Base-by-base conservation (phyloP, 164 flowering plant species). In the Houttuynia cordata region DNA sequence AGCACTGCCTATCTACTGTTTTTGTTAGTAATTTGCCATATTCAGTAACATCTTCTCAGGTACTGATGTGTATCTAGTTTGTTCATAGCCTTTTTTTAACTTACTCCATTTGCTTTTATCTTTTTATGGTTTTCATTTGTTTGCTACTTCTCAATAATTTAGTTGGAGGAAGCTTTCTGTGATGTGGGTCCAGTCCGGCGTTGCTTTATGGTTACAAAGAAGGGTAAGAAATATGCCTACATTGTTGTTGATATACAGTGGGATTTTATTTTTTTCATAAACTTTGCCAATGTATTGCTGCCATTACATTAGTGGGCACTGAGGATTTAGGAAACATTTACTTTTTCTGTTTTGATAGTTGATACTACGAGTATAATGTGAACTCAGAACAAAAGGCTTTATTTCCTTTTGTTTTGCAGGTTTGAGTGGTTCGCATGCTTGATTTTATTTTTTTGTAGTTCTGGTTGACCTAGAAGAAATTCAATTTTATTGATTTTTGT, bases 101-200 rank as follows among this genome's bases (percentile, higher is more conserved):
- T 53, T 39, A 13, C 19, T 30, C 10, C 1, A 7, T 60, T 41
- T 47, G 41, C 20, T 12, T 8, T n/a, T n/a, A n/a, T n/a, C 10
- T 3, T 21, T 53, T 0, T 4, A 12, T 21, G 45, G 20, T 14
- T 22, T 23, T 41, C 55, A 49, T 57, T 20, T 19, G 9, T 12
- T 15, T 37, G 18, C 0, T 39, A 15, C 5, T 13, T 6, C 13
- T 39, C 23, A 51, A 56, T n/a, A 7, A 10, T 59, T 15, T 19
- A 88, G 89, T 77, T 92, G 4, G 96, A 89, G 70, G 96, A 86
- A 59, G 59, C 82, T 10, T 92, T 92, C 65, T 74, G 96, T 57
- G 96, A 89, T 54, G 88, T 89, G 10, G 98, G 98, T 52, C 98
- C 98, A 0, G 74, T 92, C 18, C 74, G 96, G 61, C 78, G 96